Percentiles rank a stretch among this genome's conserved stretches.
phyloP scores from a whole-genome alignment of 108 stramenopile genomes.

The Bacterosira constricta region DNA sequence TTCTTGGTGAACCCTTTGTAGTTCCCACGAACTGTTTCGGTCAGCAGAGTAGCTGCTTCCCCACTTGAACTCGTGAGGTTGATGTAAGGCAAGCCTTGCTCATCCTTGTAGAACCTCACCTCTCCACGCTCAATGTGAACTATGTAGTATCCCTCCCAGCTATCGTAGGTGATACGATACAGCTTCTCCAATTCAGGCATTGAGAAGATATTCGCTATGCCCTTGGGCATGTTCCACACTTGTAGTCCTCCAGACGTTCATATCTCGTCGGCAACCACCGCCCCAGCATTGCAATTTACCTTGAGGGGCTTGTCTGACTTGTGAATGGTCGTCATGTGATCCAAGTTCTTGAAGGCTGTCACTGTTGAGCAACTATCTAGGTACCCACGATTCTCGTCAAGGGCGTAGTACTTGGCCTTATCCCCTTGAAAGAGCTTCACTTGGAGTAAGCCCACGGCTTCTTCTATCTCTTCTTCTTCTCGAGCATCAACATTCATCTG shows the following conservation, averaged over 20 bases:
- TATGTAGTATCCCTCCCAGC: background rate
- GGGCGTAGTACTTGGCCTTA: background rate
- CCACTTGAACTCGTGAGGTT: background rate
- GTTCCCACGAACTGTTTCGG: constrained; percentile 22
- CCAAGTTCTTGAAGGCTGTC: background rate
- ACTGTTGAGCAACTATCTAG: constrained; percentile 23
- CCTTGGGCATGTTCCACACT: constrained; percentile 18
- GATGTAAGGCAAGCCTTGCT: background rate
- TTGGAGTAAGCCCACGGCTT: background rate
- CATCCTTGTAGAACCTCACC: constrained; percentile 4
- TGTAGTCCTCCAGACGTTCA: constrained; percentile 8
- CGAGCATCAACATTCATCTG: background rate
- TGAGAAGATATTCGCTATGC: constrained; percentile 34
- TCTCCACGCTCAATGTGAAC: constrained; percentile 9
- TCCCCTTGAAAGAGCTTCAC: background rate
- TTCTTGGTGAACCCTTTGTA: constrained; percentile 32
- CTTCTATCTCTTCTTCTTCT: background rate
- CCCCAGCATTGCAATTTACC: constrained; percentile 29
- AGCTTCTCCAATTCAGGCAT: background rate
- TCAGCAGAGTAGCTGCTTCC: constrained; percentile 6
- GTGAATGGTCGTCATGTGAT: background rate
- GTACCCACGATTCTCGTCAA: constrained; percentile 5
- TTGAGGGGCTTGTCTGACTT: background rate
- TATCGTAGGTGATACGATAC: constrained; percentile 21
- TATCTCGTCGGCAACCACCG: background rate